Conservation (phyloP, 2,329 filamentous ascomycete genomes). For the Didymosphaeria variabile region DNA sequence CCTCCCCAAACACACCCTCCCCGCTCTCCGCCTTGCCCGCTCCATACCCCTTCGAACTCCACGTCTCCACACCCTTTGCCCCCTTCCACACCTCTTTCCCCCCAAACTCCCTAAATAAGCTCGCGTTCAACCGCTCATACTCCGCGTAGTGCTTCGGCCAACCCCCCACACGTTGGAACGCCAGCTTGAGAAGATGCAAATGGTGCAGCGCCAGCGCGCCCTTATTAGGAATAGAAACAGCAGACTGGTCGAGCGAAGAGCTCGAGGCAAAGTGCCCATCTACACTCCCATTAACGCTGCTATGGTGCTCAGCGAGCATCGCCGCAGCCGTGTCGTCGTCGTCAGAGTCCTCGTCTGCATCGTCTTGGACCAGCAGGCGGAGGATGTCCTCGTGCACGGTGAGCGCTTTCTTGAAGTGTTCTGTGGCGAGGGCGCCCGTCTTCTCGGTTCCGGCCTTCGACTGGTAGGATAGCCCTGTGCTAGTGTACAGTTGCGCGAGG, state of each 20-base stretch:
- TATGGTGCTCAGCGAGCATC: constrained; percentile 48
- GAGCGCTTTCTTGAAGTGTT: constrained; percentile 52
- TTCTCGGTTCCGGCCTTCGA: constrained; percentile 47
- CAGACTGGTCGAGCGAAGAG: constrained; percentile 30
- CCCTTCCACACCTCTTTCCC: constrained; percentile 49
- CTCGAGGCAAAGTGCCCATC: constrained; percentile 35
- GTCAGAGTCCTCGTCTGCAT: constrained; percentile 37
- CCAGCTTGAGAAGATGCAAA: constrained; percentile 48
- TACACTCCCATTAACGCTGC: constrained; percentile 35
- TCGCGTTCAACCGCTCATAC: constrained; percentile 58
- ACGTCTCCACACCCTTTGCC: constrained; percentile 58
- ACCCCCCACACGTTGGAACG: constrained; percentile 54
- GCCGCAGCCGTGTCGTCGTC: constrained; percentile 49
- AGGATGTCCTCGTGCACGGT: constrained; percentile 45
- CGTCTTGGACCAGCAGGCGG: constrained; percentile 38
- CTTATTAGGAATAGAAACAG: constrained; percentile 34
- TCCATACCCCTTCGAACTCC: constrained; percentile 57
- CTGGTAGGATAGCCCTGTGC: constrained; percentile 50
- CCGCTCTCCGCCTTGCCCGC: constrained; percentile 57
- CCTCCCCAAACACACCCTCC: constrained; percentile 45
- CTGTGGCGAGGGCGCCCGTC: constrained; percentile 43
- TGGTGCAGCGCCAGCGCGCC: constrained; percentile 44
- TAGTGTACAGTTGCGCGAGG: constrained; percentile 61
- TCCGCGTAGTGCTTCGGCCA: constrained; percentile 60
- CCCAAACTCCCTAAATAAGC: constrained; percentile 54